Evolutionary conservation across 2,329 filamentous ascomycete species (phyloP).

Genomic region (Lithohypha guttulata): DNA sequence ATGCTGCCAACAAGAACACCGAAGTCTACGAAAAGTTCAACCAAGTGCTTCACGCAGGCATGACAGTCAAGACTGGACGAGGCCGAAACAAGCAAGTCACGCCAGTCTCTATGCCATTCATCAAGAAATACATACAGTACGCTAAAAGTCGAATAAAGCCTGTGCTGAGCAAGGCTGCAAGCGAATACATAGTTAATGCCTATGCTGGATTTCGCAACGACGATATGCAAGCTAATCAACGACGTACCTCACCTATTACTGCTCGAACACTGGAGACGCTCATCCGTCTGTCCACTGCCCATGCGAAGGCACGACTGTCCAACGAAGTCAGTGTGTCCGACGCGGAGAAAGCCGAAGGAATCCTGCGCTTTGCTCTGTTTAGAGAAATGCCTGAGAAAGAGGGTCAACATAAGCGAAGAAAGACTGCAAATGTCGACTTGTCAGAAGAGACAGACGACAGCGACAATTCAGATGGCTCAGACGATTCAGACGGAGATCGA

Average conservation of each 20-base stretch:
- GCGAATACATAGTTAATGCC: conserved; percentile 79
- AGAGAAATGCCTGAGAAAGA: conserved; percentile 71
- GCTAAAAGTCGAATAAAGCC: conserved; percentile 88
- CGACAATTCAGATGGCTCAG: conserved; percentile 26
- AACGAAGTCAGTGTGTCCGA: conserved; percentile 83
- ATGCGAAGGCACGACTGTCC: conserved; percentile 84
- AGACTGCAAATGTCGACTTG: conserved; percentile 58
- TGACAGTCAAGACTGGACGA: conserved; percentile 63
- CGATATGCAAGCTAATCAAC: conserved; percentile 86
- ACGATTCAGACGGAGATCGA: conserved; percentile 25
- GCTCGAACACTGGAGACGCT: conserved; percentile 94
- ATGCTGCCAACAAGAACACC: conserved; percentile 58
- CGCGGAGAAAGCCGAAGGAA: conserved; percentile 74
- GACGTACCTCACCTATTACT: conserved; percentile 87
- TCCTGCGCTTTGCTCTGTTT: conserved; percentile 89
- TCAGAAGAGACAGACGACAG: conserved; percentile 51
- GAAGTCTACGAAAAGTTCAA: conserved; percentile 96
- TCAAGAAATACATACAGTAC: conserved; percentile 99
- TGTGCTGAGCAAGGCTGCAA: conserved; percentile 77
- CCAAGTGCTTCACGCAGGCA: conserved; percentile 86
- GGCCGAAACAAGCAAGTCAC: conserved; percentile 63
- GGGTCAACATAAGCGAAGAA: conserved; percentile 69
- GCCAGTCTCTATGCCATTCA: conserved; percentile 78
- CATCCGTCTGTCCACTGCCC: conserved; percentile 93
- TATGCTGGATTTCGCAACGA: conserved; percentile 93